Conservation (phyloP, 495 filamentous ascomycete genomes). For the Penicillium manginii region DNA sequence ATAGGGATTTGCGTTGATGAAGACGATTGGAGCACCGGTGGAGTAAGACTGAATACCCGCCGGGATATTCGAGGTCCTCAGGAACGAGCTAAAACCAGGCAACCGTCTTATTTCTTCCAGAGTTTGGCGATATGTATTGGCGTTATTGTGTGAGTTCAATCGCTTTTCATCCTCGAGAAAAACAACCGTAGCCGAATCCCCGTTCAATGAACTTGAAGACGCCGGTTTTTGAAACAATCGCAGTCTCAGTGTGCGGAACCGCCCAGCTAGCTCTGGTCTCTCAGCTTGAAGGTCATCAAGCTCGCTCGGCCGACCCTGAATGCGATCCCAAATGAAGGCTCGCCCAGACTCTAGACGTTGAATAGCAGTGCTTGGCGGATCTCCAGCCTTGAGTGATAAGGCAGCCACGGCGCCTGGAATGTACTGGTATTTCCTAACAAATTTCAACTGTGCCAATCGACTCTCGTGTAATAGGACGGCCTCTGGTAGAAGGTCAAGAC, state of each 20-base stretch:
- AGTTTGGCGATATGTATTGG: neutral
- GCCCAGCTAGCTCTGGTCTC: neutral
- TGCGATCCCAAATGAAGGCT: slow-evolving; percentile 2
- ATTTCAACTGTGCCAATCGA: neutral
- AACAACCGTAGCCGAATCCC: neutral
- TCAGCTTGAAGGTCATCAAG: neutral
- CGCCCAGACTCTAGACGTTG: neutral
- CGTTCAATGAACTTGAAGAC: neutral
- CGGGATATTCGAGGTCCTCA: neutral
- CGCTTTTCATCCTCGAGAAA: neutral
- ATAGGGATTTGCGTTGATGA: neutral
- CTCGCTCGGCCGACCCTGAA: neutral
- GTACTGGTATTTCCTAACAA: neutral
- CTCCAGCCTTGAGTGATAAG: neutral
- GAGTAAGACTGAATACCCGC: neutral
- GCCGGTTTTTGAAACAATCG: neutral
- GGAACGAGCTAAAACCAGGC: neutral
- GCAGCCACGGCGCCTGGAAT: neutral
- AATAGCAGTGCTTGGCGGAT: neutral
- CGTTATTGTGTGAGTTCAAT: neutral
- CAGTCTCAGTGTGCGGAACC: neutral
- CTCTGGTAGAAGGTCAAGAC: neutral
- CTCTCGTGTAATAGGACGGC: neutral
- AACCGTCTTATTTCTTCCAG: neutral
- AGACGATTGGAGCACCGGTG: neutral